Conservation (phyloP, 345 rosid species). For the Dipteronia sinensis region DNA sequence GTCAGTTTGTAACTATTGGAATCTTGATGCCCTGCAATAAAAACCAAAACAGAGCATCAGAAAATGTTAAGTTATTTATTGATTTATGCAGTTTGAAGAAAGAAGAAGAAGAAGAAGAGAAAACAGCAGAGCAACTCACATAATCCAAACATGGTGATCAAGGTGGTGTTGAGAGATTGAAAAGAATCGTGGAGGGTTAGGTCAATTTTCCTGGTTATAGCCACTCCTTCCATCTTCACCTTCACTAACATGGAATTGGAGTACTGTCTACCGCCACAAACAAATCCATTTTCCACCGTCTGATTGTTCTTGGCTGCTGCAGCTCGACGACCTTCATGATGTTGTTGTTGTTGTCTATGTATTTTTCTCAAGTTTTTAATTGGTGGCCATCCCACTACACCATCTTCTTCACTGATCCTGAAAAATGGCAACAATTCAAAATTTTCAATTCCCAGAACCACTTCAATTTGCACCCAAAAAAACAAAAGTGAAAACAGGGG, state of each 20-base stretch:
- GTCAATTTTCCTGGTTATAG: slow-evolving; percentile 52
- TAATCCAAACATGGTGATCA: slow-evolving; percentile 43
- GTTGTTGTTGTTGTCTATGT: slow-evolving; percentile 1
- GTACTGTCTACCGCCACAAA: slow-evolving; percentile 6
- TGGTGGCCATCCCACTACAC: slow-evolving; percentile 48
- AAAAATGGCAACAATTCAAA: neutral
- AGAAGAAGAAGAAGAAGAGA: neutral
- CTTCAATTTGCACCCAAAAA: neutral
- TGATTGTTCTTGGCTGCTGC: neutral
- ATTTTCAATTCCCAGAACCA: neutral
- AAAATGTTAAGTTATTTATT: neutral
- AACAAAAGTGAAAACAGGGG: neutral
- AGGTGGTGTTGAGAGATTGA: slow-evolving; percentile 31
- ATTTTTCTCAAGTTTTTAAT: slow-evolving; percentile 29
- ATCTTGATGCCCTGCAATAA: slow-evolving; percentile 33
- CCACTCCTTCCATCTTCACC: slow-evolving; percentile 59
- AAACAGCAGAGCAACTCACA: slow-evolving; percentile 23
- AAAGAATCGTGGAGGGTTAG: slow-evolving; percentile 35
- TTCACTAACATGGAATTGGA: slow-evolving; percentile 44
- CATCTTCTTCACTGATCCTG: slow-evolving; percentile 25
- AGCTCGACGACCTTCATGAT: neutral
- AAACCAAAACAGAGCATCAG: too few species aligned
- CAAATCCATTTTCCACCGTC: slow-evolving; percentile 20
- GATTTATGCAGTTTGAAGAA: neutral
- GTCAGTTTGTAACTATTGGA: slow-evolving; percentile 30